These are phyloP conservation scores for Parastagonospora avenae DNA, from an alignment of 2,329 filamentous ascomycete species.

Conservation along the genomic window DNA sequence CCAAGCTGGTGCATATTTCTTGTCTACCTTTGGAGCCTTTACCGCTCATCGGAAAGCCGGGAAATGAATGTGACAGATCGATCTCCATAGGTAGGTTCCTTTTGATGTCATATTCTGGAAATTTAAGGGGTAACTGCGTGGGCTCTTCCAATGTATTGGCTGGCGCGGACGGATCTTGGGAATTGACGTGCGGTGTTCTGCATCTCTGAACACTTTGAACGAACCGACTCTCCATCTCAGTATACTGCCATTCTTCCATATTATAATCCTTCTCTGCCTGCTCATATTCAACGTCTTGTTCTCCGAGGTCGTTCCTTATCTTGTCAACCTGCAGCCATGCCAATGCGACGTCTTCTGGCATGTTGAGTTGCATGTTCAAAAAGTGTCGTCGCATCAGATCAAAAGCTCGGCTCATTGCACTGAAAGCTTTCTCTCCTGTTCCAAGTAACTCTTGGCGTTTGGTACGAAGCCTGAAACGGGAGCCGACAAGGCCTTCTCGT, in stretches of 20 bases:
- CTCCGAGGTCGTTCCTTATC: slow-evolving; percentile 5
- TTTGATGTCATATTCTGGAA: too few species aligned
- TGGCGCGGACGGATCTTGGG: too few species aligned
- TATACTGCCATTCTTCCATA: slow-evolving; percentile 10
- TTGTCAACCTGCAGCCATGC: not conserved
- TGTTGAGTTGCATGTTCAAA: not conserved
- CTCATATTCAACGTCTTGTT: slow-evolving; percentile 4
- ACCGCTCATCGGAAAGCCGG: too few species aligned
- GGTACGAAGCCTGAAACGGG: slow-evolving; percentile 3
- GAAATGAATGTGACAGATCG: too few species aligned
- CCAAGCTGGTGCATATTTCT: too few species aligned
- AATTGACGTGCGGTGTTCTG: too few species aligned
- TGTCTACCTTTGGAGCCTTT: too few species aligned
- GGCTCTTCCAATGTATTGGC: too few species aligned
- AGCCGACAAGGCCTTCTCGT: slow-evolving; percentile 5
- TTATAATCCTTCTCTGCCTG: slow-evolving; percentile 10
- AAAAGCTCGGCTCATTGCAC: not conserved
- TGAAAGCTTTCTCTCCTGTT: not conserved
- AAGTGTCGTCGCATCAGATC: not conserved
- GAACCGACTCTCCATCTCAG: slow-evolving; percentile 1
- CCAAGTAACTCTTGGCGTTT: slow-evolving; percentile 3
- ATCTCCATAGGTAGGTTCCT: too few species aligned
- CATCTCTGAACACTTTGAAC: not conserved
- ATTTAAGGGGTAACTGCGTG: too few species aligned
- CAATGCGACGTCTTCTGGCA: not conserved